These are phyloP conservation scores for Termitomyces sp. DNA, from an alignment of 768 basidiomycete genomes.

Conservation along the genomic window DNA sequence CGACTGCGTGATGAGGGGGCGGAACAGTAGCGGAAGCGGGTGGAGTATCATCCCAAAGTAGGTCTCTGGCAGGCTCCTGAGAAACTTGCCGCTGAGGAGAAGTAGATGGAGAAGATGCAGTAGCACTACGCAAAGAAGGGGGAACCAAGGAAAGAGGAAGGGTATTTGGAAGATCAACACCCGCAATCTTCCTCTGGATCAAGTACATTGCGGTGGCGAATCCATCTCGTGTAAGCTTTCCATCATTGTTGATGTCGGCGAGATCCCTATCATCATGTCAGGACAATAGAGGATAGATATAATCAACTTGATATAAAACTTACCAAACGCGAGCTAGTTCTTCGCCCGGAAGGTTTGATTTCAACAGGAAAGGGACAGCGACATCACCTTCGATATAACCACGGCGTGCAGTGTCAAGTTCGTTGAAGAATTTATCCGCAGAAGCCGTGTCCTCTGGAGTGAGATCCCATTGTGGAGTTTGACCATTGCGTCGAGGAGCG, in stretches of 20 bases:
- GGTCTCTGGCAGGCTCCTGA: constrained; percentile 38
- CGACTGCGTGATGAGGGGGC: constrained; percentile 34
- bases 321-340: constrained; percentile 91
- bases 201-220: constrained; percentile 96
- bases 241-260: constrained; percentile 84
- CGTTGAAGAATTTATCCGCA: constrained; percentile 76
- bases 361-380: constrained; percentile 93
- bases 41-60: constrained; percentile 57
- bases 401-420: constrained; percentile 67
- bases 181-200: constrained; percentile 81
- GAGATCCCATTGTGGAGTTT: constrained; percentile 69
- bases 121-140: constrained; percentile 61
- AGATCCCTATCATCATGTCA: constrained; percentile 68
- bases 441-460: constrained; percentile 73
- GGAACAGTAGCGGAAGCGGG: constrained; percentile 39
- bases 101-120: constrained; percentile 36
- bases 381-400: constrained; percentile 91
- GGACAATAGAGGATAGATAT: background rate
- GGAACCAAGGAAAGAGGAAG: constrained; percentile 78
- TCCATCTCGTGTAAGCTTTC: constrained; percentile 81
- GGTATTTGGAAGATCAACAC: constrained; percentile 67
- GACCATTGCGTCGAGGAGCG: constrained; percentile 22
- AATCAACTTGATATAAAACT: constrained; percentile 21
- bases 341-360: constrained; percentile 80
- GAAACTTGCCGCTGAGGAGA: constrained; percentile 36